Base-by-base conservation (phyloP, 495 filamentous ascomycete genomes). In the Cercophora newfieldiana region DNA sequence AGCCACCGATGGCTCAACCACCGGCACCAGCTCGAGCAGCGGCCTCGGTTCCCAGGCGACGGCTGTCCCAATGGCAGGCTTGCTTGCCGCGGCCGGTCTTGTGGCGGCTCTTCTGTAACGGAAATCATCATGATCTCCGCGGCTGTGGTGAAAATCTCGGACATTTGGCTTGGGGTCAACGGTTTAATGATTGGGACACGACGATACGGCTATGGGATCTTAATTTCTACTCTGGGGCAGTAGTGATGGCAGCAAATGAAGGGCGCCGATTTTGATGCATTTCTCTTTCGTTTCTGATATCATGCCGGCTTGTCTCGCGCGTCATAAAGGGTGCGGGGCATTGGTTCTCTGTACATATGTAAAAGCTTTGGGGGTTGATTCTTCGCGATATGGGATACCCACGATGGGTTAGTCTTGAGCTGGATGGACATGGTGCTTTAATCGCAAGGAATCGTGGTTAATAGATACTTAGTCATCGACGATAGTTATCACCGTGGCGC, bases 11-110 rank as follows among this genome's bases (percentile, higher is more conserved):
- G 64, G 50, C 25, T 70, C 66, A 48, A 72, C 69, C 7, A 63
- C 69, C 26, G 66, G 62, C 44, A 37, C 47, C 28, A 67, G 57
- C 64, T 59, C 68, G 31, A 74, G 70, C 68, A 66, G 26, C 53
- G 70, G 28, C 19, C 29, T 48, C 12, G 68, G 61, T 61, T 61
- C 72, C 37, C 73, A 73, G 50, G 57, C 62, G 37, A 78, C 76
- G 1, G 73, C 70, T 28, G 74, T 71, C 37, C 76, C 76, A 7
- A 61, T 66, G n/a, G 58, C 70, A 44, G 74, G 76, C n/a, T 49
- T 76, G 64, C 28, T 78, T 44, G 74, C 73, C 50, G 76, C 74
- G 24, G 76, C 76, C n/a, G 76, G 76, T 59, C 54, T 78, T 22
- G 76, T 75, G 7, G 73, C 69, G 22, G 65, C 66, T 51, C 64